Evolutionary conservation across 441 rosid genomes (phyloP).

Genomic region (Eutrema salsugineum): DNA sequence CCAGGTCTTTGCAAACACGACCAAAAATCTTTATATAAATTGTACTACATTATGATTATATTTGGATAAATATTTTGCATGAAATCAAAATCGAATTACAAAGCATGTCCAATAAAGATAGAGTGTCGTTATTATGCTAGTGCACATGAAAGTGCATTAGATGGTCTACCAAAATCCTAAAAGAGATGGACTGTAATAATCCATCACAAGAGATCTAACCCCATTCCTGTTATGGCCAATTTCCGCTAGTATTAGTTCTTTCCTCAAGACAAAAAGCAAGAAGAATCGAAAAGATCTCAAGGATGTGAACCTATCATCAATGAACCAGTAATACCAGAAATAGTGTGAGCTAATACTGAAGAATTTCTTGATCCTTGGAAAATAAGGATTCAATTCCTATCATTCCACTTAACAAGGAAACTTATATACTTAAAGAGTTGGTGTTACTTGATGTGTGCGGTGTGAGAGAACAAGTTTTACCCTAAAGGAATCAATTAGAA

Average conservation of each 20-base stretch:
- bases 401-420: too few species aligned
- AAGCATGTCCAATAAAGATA: conserved; percentile 71
- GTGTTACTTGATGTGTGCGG: too few species aligned
- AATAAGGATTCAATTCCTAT: too few species aligned
- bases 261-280: too few species aligned
- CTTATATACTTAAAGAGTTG: too few species aligned
- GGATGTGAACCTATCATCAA: too few species aligned
- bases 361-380: too few species aligned
- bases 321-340: too few species aligned
- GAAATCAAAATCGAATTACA: conserved; percentile 60
- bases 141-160: conserved; percentile 59
- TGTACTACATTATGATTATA: conserved; percentile 67
- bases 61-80: conserved; percentile 82
- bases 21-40: conserved; percentile 58
- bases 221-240: conserved; percentile 13
- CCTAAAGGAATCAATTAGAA: too few species aligned
- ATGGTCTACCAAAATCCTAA: conserved; percentile 61
- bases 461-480: too few species aligned
- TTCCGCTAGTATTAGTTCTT: conserved; percentile 16
- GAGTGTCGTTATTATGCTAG: conserved; percentile 76
- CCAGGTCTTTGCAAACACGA: conserved; percentile 64
- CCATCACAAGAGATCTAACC: conserved; percentile 23
- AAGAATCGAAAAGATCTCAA: too few species aligned
- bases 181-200: conserved; percentile 31
- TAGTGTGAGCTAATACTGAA: too few species aligned